Percentiles rank a stretch among this genome's conserved stretches.
phyloP scores from a whole-genome alignment of 108 stramenopile genomes.

The Cyclotella kingstonii region DNA sequence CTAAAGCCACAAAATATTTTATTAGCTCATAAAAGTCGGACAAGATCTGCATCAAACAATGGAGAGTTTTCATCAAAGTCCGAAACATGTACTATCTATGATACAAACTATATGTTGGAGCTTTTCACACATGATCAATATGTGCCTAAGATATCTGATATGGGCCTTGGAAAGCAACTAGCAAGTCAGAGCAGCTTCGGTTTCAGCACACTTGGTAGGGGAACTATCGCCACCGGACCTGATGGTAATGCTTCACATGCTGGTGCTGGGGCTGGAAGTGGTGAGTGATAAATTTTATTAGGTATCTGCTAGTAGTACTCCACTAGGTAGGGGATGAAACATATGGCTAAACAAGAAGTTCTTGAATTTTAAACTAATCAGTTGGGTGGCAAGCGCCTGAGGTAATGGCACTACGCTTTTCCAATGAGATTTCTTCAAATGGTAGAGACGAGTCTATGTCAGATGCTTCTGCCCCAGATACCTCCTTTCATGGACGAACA shows the following conservation, averaged over 20 bases:
- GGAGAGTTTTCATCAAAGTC: conserved; percentile 22
- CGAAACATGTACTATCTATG: conserved; percentile 37
- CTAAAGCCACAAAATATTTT: conserved; percentile 93
- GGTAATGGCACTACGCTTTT: conserved; percentile 80
- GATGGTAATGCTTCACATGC: conserved; percentile 50
- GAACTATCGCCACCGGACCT: conserved; percentile 52
- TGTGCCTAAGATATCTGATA: conserved; percentile 93
- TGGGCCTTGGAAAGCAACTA: conserved; percentile 95
- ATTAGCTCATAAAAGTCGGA: conserved; percentile 51
- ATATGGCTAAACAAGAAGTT: too few relatives aligned
- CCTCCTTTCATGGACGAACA: conserved; percentile 41
- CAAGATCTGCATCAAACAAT: conserved; percentile 16
- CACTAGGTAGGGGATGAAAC: too few relatives aligned
- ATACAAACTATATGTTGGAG: conserved; percentile 47
- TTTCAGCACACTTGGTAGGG: conserved; percentile 68
- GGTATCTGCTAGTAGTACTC: too few relatives aligned
- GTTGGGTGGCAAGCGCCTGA: conserved; percentile 98
- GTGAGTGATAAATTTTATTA: not conserved
- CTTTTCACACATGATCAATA: conserved; percentile 64
- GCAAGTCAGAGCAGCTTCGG: conserved; percentile 89
- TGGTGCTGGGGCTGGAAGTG: conserved; percentile 80
- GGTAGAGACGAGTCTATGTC: conserved; percentile 32
- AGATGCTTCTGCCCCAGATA: conserved; percentile 53
- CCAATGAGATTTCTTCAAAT: conserved; percentile 59
- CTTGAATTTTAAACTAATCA: too few relatives aligned